Evolutionary conservation across 768 basidiomycete species (phyloP), one percentile per base, ranked within the genome.

Genomic region (Ephemerocybe angulata): DNA sequence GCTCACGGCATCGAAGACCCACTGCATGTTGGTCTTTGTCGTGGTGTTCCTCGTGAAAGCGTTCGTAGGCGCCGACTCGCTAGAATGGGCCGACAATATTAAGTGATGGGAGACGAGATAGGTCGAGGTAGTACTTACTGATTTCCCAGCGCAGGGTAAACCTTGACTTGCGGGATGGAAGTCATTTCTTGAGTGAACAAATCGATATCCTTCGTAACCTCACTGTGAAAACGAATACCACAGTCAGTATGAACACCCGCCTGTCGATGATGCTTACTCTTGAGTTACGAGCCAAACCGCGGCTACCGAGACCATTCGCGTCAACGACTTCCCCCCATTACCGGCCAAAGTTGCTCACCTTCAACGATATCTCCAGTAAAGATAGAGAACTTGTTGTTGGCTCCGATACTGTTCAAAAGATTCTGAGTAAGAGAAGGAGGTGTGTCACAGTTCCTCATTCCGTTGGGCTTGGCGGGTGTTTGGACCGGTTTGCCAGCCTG

Each of bases 361-460:
- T 85, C 83, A 4, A 85, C 76, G 5, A 85, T 79, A 62, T 86
- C 84, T 5, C 84, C 85, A 2, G 84, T 87, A 60, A 85, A 86
- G 30, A 87, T 76, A 4, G 80, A 75, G 62, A 83, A 84, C 8
- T 65, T 63, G 15, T 72, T 72, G 17, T 69, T 66, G 15, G 75
- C 73, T 12, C 67, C 61, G 3, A 85, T 67, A 78, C 84, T 77
- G 35, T 77, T 80, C 13, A 48, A 29, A 35, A 54, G 40, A 24
- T 54, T 38, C 17, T 79, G 72, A 0, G 76, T 76, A 27, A 86
- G 69, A 1, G 63, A 61, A 1, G 72, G 65, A 2, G 84, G 79
- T 0, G 80, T 73, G 60, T 86, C 85, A 58, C 85, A 86, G 40
- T 76, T 68, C 28, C 65, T 67, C 50, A 74, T 75, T 35, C 81